Percentiles rank a stretch among this genome's conserved stretches.
Conservation (phyloP, 257 asterid species). For the Plantago major region DNA sequence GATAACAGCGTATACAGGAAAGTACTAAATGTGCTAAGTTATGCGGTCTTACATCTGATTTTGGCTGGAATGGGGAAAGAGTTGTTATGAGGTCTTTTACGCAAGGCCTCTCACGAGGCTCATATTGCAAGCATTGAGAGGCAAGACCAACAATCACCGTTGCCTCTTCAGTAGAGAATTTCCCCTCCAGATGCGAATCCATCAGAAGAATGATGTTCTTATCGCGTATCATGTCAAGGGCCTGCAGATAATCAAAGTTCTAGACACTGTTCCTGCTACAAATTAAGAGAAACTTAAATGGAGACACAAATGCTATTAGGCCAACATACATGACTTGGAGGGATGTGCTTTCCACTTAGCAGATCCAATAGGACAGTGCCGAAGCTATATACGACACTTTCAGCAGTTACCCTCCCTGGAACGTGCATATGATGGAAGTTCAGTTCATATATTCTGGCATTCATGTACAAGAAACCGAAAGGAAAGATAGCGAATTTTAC, state of each 20-base stretch:
- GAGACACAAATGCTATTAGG: neutral
- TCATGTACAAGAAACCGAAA: neutral
- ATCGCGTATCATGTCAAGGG: slow-evolving; percentile 89
- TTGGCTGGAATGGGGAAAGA: slow-evolving; percentile 69
- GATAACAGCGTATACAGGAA: too few species aligned
- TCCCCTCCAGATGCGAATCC: slow-evolving; percentile 95
- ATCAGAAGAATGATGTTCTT: slow-evolving; percentile 71
- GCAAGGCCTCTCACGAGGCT: slow-evolving; percentile 83
- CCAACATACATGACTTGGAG: slow-evolving; percentile 74
- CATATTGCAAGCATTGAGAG: slow-evolving; percentile 78
- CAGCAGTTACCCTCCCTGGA: slow-evolving; percentile 83
- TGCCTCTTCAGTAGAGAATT: slow-evolving; percentile 81
- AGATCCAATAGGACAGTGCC: slow-evolving; percentile 90
- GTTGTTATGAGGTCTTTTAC: slow-evolving; percentile 61
- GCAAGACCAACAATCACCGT: slow-evolving; percentile 80
- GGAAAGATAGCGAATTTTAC: slow-evolving; percentile 24
- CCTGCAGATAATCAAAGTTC: slow-evolving; percentile 37
- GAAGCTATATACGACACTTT: slow-evolving; percentile 80
- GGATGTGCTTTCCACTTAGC: slow-evolving; percentile 87
- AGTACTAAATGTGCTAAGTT: too few species aligned
- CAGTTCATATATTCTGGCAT: neutral
- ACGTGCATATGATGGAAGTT: slow-evolving; percentile 9
- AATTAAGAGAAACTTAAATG: neutral
- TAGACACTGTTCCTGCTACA: neutral
- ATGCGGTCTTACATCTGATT: slow-evolving; percentile 68